A percentile compares a stretch with the other conserved stretches of the same genome.
Conservation (phyloP, 495 filamentous ascomycete species). For the Saxispiralis lemnorum region DNA sequence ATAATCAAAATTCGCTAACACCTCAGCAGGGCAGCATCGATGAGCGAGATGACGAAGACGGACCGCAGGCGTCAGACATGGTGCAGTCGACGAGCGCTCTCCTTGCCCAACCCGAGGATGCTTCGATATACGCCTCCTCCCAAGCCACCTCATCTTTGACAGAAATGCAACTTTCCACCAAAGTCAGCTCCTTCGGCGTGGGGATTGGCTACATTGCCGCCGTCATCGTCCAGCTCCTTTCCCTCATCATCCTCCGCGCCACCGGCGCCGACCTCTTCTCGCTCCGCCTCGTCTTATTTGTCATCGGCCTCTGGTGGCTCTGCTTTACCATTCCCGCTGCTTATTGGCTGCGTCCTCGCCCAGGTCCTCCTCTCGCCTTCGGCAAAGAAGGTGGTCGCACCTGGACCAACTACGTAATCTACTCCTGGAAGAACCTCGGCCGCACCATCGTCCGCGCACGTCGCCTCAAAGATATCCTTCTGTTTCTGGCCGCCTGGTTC, state of each 20-base stretch:
- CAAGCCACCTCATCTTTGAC: conserved; percentile 12
- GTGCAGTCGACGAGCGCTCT: no score
- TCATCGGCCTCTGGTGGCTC: conserved; percentile 91
- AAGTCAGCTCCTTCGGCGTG: conserved; percentile 27
- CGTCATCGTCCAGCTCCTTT: conserved; percentile 23
- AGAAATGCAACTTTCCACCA: conserved; percentile 25
- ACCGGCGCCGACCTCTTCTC: conserved; percentile 16
- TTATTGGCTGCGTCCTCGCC: conserved; percentile 76
- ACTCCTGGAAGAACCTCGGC: conserved; percentile 72
- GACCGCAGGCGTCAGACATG: not conserved
- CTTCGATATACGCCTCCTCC: conserved; percentile 14
- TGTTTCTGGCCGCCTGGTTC: conserved; percentile 90
- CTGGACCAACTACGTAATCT: conserved; percentile 47
- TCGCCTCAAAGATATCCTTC: conserved; percentile 61
- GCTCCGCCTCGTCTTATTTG: conserved; percentile 41
- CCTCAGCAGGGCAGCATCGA: no score
- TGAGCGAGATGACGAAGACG: not conserved
- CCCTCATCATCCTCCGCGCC: conserved; percentile 20
- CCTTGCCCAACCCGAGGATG: conserved; percentile 3
- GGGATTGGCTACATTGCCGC: conserved; percentile 28
- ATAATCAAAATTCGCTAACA: not conserved
- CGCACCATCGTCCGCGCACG: conserved; percentile 63
- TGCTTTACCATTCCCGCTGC: conserved; percentile 76
- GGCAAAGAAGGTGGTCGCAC: conserved; percentile 19
- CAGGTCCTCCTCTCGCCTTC: conserved; percentile 56